phyloP scores from a whole-genome alignment of 352 stramenopile genomes.

The Globisporangium lucens region DNA sequence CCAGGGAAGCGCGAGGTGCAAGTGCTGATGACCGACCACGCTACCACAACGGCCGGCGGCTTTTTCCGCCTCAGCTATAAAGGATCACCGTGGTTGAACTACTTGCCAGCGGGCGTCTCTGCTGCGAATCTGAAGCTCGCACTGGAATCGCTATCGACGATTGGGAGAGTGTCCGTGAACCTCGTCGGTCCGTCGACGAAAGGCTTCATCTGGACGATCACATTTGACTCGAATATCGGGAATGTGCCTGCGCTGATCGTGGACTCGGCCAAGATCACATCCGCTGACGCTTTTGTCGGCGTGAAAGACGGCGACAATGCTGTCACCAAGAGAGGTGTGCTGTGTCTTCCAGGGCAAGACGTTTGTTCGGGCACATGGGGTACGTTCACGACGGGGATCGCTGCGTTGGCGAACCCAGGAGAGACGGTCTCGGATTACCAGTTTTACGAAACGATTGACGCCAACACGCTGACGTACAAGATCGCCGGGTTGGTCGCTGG shows the following conservation, averaged over 20 bases:
- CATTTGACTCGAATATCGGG: conserved; percentile 67
- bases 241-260: conserved; percentile 49
- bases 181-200: conserved; percentile 26
- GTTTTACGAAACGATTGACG: conserved; percentile 69
- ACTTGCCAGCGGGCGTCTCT: conserved; percentile 39
- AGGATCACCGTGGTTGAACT: conserved; percentile 67
- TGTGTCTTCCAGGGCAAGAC: conserved; percentile 45
- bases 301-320: conserved; percentile 82
- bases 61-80: conserved; percentile 78
- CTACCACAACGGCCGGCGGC: conserved; percentile 32
- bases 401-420: conserved; percentile 32
- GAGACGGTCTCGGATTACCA: conserved; percentile 61
- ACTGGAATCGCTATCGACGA: conserved; percentile 58
- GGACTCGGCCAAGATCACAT: conserved; percentile 62
- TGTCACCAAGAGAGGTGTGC: conserved; percentile 36
- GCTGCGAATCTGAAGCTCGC: conserved; percentile 44
- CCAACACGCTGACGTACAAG: conserved; percentile 54
- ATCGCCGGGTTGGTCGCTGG: conserved; percentile 72
- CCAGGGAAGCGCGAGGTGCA: conserved; percentile 72
- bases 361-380: conserved; percentile 52
- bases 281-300: conserved; percentile 36
- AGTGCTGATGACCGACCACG: conserved; percentile 59
- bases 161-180: conserved; percentile 56
- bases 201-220: conserved; percentile 71
- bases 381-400: conserved; percentile 29